phyloP scores from a whole-genome alignment of 305 asterid species.

The Salvia sclarea region DNA sequence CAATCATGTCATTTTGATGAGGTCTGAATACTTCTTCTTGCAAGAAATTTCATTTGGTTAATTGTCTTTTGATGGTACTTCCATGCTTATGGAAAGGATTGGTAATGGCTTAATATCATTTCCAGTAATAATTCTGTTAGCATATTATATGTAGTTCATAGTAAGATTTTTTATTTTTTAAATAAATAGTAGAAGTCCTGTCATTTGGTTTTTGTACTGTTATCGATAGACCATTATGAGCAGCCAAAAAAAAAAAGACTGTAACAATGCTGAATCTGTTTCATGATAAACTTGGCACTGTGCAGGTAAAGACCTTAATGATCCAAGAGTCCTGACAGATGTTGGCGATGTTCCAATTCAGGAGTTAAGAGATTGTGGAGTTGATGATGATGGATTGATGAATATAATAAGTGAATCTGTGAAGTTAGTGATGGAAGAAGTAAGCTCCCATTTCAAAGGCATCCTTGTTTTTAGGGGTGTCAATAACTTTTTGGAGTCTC shows the following conservation, averaged over 20 bases:
- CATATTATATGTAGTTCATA: not conserved
- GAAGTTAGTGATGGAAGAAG: slow-evolving; percentile 95
- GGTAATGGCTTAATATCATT: slow-evolving; percentile 8
- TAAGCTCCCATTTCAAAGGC: slow-evolving; percentile 37
- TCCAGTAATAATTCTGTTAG: not conserved
- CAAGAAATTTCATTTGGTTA: slow-evolving; percentile 16
- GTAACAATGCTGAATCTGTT: not conserved
- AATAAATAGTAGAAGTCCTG: not conserved
- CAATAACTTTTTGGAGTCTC: not conserved
- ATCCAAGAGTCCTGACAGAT: slow-evolving; percentile 85
- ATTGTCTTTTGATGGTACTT: not conserved
- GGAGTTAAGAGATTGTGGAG: slow-evolving; percentile 91
- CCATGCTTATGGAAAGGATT: not conserved
- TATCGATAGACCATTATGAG: too few relatives aligned
- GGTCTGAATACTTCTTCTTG: not conserved
- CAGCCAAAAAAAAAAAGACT: too few relatives aligned
- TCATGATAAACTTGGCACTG: slow-evolving; percentile 25
- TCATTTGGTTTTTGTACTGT: not conserved
- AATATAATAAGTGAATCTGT: slow-evolving; percentile 80
- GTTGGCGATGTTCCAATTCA: slow-evolving; percentile 98
- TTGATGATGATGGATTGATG: slow-evolving; percentile 92
- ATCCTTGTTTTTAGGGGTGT: slow-evolving; percentile 2
- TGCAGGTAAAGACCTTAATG: slow-evolving; percentile 82
- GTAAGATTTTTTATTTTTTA: slow-evolving; percentile 2
- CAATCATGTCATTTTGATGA: slow-evolving; percentile 1